Evolutionary conservation across 305 asterid genomes (phyloP).

Genomic region (Solanum aculeatissimum): DNA sequence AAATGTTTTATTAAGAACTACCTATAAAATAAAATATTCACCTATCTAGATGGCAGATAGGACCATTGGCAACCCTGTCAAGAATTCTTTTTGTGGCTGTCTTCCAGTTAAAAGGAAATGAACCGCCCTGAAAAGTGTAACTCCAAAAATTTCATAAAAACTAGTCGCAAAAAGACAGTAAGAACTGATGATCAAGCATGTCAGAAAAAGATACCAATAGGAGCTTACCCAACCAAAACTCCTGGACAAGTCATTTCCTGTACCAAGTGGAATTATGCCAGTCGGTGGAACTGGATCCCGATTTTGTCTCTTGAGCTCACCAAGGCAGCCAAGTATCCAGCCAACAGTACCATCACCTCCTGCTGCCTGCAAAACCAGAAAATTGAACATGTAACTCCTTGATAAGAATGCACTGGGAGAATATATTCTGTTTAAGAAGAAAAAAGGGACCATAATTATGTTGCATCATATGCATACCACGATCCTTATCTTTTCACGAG

Average conservation of each 20-base stretch:
- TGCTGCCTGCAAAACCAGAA: conserved; percentile 63
- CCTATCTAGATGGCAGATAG: conserved; percentile 71
- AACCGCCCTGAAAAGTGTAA: conserved; percentile 66
- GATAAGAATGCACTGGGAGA: not conserved
- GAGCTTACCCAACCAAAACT: conserved; percentile 94
- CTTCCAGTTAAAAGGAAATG: conserved; percentile 94
- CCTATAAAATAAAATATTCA: conserved; percentile 10
- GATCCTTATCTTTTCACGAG: conserved; percentile 72
- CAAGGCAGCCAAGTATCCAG: conserved; percentile 95
- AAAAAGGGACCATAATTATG: not conserved
- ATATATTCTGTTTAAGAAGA: not conserved
- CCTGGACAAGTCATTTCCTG: conserved; percentile 93
- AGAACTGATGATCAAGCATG: not conserved
- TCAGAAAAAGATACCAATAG: conserved; percentile 8
- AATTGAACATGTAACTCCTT: not conserved
- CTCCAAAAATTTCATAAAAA: conserved; percentile 12
- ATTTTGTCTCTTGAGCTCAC: conserved; percentile 52
- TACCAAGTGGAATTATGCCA: conserved; percentile 92
- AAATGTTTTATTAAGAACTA: conserved; percentile 1
- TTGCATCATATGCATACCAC: conserved; percentile 45
- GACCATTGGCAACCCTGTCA: conserved; percentile 50
- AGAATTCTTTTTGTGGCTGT: conserved; percentile 75
- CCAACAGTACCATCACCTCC: conserved; percentile 99
- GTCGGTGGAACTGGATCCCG: conserved; percentile 84
- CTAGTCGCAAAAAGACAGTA: not conserved